Evolutionary conservation across 495 filamentous ascomycete genomes (phyloP), one percentile per base, ranked within the genome.

Genomic region (Tuber indicum): DNA sequence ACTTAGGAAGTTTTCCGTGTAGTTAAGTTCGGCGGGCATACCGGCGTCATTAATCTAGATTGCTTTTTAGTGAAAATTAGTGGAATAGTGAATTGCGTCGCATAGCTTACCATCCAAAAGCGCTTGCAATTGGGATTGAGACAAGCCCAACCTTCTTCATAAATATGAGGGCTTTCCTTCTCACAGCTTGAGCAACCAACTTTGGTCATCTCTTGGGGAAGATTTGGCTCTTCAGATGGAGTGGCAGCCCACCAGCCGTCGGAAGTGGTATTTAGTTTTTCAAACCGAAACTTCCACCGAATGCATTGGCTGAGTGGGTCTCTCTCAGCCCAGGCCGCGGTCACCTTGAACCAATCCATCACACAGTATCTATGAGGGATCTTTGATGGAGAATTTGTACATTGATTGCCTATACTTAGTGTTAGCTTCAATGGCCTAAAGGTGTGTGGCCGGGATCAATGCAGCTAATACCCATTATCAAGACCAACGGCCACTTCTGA

Each of bases 341-440:
- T 92, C 26, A 93, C 84, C 44, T 90, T 89, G 81, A 94, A 96
- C 81, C 86, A 91, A n/a, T 84, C 92, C 70, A 95, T 87, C 1
- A 96, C 90, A 72, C 89, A 90, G 79, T 91, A 96, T 0, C 87
- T 86, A 81, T 93, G 87, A 0, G 90, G 89, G 6, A 92, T 84
- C 32, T 86, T 84, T 12, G 87, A 86, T 0, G 87, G 86, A n/a
- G 88, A 86, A 3, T 87, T 81, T 0, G 79, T 83, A 77, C 82
- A 80, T 36, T 78, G 75, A 52, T 78, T 72, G 7, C 82, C 82
- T 83, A 44, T 26, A 43, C 39, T 73, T 44, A 46, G 42, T 36
- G 58, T 78, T 73, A 76, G 69, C 4, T 26, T 71, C n/a, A 39
- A 62, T 46, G 32, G 21, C 44, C 58, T 66, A 8, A 66, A 36